These are phyloP conservation scores for Artemisia argyi DNA, from an alignment of 129 eudicot genomes.

Conservation along the genomic window DNA sequence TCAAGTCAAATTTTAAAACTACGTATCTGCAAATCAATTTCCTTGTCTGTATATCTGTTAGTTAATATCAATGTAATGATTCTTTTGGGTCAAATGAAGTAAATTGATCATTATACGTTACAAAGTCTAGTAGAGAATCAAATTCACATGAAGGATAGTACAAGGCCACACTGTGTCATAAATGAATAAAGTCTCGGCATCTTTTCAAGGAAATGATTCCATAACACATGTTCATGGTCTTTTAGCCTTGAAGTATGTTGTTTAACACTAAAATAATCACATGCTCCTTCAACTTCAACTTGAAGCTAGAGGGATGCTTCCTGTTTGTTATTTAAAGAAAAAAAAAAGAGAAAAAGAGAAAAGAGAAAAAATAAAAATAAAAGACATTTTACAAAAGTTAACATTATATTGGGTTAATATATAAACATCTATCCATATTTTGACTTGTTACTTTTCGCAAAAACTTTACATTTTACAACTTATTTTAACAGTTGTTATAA, in stretches of 20 bases:
- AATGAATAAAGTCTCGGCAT: slow-evolving; percentile 28
- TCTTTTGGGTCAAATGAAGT: background rate
- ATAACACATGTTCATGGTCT: slow-evolving; percentile 28
- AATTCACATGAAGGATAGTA: slow-evolving; percentile 26
- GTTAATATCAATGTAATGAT: background rate
- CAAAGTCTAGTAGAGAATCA: slow-evolving; percentile 1
- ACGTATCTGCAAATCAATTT: too few relatives aligned
- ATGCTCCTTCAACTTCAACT: slow-evolving; percentile 25
- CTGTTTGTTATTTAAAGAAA: background rate
- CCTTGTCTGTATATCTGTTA: too few relatives aligned
- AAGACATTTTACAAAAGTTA: too few relatives aligned
- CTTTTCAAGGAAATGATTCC: slow-evolving; percentile 31
- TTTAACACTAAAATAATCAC: slow-evolving; percentile 18
- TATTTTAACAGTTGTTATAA: too few relatives aligned
- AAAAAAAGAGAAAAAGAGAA: too few relatives aligned
- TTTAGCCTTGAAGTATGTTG: slow-evolving; percentile 23
- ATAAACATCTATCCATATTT: too few relatives aligned
- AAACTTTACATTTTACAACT: too few relatives aligned
- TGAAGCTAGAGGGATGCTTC: slow-evolving; percentile 7
- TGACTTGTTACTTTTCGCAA: too few relatives aligned
- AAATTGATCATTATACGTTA: background rate
- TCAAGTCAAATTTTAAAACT: too few relatives aligned
- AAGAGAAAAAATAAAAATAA: too few relatives aligned
- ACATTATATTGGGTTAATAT: too few relatives aligned
- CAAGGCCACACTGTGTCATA: slow-evolving; percentile 19